Evolutionary conservation across 495 filamentous ascomycete genomes (phyloP), one percentile per base, ranked within the genome.

Genomic region (Talaromyces liani): DNA sequence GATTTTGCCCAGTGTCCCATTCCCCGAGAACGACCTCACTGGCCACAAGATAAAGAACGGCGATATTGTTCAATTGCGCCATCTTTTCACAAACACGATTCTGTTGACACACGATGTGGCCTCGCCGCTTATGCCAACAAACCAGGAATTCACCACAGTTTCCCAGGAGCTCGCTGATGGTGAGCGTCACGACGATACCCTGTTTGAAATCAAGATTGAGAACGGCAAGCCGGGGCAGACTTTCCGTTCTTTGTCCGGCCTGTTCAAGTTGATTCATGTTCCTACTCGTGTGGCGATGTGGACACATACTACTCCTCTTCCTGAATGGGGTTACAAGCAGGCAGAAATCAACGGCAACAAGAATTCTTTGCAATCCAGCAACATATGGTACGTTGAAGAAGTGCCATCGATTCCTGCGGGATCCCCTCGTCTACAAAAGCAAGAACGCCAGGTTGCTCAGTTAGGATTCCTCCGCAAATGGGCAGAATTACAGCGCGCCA

Each of bases 271-370:
- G 53, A 83, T 98, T 66, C 94, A 98, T 71, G 83, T 89, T 64
- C 93, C 94, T 1, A 93, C 91, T 63, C 92, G 93, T 65, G 94
- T 98, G 33, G 93, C 95, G 63, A 94, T 98, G 93, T 98, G 94
- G 94, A 98, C 94, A 2, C 93, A 97, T 73, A 88, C 90, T 6
- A 92, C 85, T 34, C 91, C 94, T 20, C 87, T 98, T 16, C 94
- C 94, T 1, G 94, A 98, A 16, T 98, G 94, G 94, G 94, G 83
- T 33, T 93, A 87, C 76, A 95, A 96, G 74, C 94, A 98, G 70
- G 92, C 95, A 65, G 94, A 98, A 73, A 97, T 98, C 80, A 98
- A 98, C 72, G 94, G 94, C 60, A 98, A 98, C 85, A 98, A 98
- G 85, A 96, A 97, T 74, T 76, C 95, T 58, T 80, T 85, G 53